Evolutionary conservation across 2,329 filamentous ascomycete genomes (phyloP), one percentile per base, ranked within the genome.

Genomic region (Fusarium pininemorale): DNA sequence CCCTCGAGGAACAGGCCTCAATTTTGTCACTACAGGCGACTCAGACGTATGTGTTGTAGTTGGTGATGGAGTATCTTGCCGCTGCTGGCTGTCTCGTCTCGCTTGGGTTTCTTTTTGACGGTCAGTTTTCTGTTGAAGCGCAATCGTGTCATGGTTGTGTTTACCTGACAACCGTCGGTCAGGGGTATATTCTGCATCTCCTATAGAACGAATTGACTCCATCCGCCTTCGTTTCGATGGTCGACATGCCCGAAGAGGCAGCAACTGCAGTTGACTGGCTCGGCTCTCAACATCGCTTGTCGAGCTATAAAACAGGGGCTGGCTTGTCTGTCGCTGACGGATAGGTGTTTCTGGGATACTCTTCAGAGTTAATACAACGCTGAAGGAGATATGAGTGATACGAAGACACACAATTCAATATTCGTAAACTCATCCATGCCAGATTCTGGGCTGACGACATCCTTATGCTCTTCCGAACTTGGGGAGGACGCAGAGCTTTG

Each of bases 1-100:
- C 32, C 73, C 75, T 28, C 61, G 67, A 24, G 79, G 81, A 20
- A 82, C 59, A 42, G 72, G 70, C 37, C 59, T 77, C 10, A 78
- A 39, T 37, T 73, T 78, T n/a, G 68, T 75, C 35, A 26, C n/a
- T n/a, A 37, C 11, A 9, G 18, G 39, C 32, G 38, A 24, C 20
- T 20, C 37, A 1, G 35, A 32, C 7, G 26, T n/a, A 18, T 38
- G 28, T 24, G 48, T 54, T 22, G 42, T 28, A 15, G 42, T 37
- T 30, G 20, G 16, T 12, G 37, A 39, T 22, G 41, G 24, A n/a
- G 35, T 20, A 9, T 45, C 50, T 20, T 48, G 16, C 20, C 15
- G 37, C 5, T 24, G 24, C 16, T 35, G 37, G 18, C 28, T 18
- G 7, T 51, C 42, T 54, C 37, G 47, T 47, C 22, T n/a, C 16